Base-by-base conservation (phyloP, 2,329 filamentous ascomycete genomes). In the Nannizziopsis arthrosporioides region DNA sequence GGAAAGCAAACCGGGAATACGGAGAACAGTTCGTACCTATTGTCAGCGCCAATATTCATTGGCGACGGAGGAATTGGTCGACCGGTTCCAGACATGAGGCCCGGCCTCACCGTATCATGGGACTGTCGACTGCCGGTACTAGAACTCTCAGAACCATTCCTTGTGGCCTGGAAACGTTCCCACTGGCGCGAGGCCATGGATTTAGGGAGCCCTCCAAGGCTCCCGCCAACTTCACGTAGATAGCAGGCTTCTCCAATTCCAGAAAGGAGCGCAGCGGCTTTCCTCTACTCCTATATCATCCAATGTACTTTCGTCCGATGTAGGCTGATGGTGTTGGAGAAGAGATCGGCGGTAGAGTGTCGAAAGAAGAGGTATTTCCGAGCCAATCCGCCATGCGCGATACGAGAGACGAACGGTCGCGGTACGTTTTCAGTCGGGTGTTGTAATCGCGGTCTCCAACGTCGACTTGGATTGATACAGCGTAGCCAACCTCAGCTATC, bases 81-180 rank as follows among this genome's bases (percentile, higher is more conserved):
- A 19, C 41, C 41, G 32, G 30, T 36, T 35, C 42, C 47, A 18
- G 47, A 40, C 22, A 30, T 17, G 50, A 58, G 55, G 43, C 51
- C 54, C 47, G 51, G 57, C 47, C 55, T 65, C 27, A 69, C 56
- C 1, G 65, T 69, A 43, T 68, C 65, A 46, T 69, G 63, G 18
- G 67, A 68, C 31, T 59, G 55, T 55, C 60, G 63, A 55, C 65
- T 68, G 44, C 61, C 60, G 41, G 58, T 56, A 42, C 60, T 66
- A 27, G 67, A 66, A 57, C 62, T 66, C 48, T 62, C 63, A n/a
- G 67, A 68, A 48, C 63, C 66, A 56, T 67, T 62, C 42, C 66
- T 62, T 27, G 59, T 55, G 54, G 63, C 59, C 51, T 56, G 55
- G 40, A 65, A 60, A 42, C 59, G 59, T 48, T 63, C 61, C 42